Base-by-base conservation (phyloP, 257 asterid genomes). In the Prunella vulgaris region DNA sequence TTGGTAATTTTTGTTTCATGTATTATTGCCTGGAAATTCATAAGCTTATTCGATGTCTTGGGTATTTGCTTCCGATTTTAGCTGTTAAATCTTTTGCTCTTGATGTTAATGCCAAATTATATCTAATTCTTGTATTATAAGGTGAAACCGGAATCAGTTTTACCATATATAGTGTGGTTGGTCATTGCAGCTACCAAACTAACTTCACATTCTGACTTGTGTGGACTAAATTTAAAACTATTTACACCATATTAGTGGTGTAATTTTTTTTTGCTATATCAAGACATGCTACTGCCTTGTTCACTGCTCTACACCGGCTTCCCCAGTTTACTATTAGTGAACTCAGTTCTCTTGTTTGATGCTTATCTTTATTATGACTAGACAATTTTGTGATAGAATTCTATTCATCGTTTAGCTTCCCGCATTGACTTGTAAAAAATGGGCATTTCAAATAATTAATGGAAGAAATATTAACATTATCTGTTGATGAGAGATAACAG, bases 21-120 rank as follows among this genome's bases (percentile, higher is more conserved):
- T 57, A 32, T 60, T 15, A 18, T 46, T 46, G 66, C 22, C 46
- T 59, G 42, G 42, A 33, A 63, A 30, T 44, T 67, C 74, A 42
- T 40, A 8, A 60, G 58, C 46, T 57, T 24, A 32, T 66, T 28
- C 33, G 24, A 46, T 56, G 62, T 65, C 7, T 20, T 27, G 58
- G 35, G 49, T 5, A 52, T 46, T 32, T 52, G 18, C 57, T 4
- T 3, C 13, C 10, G 1, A 9, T 25, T 14, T 46, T 46, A 25
- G n/a, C n/a, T 40, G n/a, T 40, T 40, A 14, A 14, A 4, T 14
- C 18, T 51, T 27, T 52, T 10, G 28, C 13, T 22, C 28, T 22
- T 52, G 59, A 20, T 49, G 25, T 49, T 49, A 49, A 18, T 49
- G 10, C 25, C 24, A 18, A 48, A 5, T 10, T 17, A 48, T 15